Base-by-base conservation (phyloP, 1,139 yeast genomes). In the Suhomyces anneliseae region DNA sequence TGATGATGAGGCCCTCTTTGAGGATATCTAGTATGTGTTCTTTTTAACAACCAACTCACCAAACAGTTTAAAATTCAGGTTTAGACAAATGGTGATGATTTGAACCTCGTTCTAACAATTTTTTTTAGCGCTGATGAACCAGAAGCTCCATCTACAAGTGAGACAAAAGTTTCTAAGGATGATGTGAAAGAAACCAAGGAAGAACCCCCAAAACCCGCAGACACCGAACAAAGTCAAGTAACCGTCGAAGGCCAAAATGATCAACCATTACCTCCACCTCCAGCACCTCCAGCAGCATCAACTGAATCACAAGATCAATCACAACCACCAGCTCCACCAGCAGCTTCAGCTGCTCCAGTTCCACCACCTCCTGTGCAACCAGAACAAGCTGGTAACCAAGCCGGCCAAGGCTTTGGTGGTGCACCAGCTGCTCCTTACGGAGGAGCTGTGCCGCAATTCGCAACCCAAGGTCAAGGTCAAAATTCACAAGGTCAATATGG, bases 1-100 rank as follows among this genome's bases (percentile, higher is more conserved):
- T 64, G 96, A 90, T 72, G 97, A 90, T 70, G 96, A 89, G 69
- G 90, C 87, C 58, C 77, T 74, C 68, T 87, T 87, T 67, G 89
- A 86, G 66, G 93, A 87, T 66, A 84, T 87, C 68, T 87, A 87
- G 64, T 59, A 57, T 46, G 72, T 65, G 24, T 19, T 19, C 24
- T 19, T 19, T 24, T 19, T 19, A 19, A 19, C 24, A 4, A 2
- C 24, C 24, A 19, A 19, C 24, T 19, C 6, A 19, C 24, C 24
- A 19, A 19, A 6, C 24, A 19, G 24, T 19, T 19, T 19, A 19
- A 19, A 4, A 6, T 19, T 19, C 6, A 19, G 4, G 24, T 19
- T 19, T 19, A 19, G 24, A 19, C 24, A 4, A 31, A 11, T 27
- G 24, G 24, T 4, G 24, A 29, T 41, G 7, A 9, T 29, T 29